phyloP scores from a whole-genome alignment of 129 eudicot genomes.

The Artemisia argyi region DNA sequence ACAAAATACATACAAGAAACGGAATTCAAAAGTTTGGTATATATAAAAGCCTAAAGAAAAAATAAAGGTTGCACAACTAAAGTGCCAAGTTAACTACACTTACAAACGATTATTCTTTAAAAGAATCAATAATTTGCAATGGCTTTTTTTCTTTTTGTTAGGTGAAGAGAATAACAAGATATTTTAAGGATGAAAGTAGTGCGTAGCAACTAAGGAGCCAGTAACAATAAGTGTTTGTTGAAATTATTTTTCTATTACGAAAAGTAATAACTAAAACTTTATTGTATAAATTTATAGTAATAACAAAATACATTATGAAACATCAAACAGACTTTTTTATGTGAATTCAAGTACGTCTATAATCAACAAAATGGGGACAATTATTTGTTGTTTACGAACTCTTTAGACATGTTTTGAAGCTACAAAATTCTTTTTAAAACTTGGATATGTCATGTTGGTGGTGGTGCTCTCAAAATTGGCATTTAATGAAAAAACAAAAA shows the following conservation, averaged over 20 bases:
- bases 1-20: too few species aligned
- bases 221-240: constrained; percentile 3
- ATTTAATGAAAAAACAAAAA: background rate
- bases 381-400: background rate
- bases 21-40: too few species aligned
- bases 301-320: background rate
- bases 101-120: too few species aligned
- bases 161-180: constrained; percentile 6
- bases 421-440: background rate
- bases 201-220: background rate
- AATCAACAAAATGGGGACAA: background rate
- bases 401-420: background rate
- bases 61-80: background rate
- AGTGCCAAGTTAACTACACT: background rate
- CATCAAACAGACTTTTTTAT: background rate
- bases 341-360: background rate
- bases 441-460: background rate
- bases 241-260: background rate
- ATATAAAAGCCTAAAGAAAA: too few species aligned
- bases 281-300: background rate
- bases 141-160: background rate
- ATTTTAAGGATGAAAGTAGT: constrained; percentile 3
- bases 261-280: background rate
- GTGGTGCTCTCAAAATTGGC: background rate
- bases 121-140: background rate